Base-by-base conservation (phyloP, 345 rosid species). In the Firmiana major region DNA sequence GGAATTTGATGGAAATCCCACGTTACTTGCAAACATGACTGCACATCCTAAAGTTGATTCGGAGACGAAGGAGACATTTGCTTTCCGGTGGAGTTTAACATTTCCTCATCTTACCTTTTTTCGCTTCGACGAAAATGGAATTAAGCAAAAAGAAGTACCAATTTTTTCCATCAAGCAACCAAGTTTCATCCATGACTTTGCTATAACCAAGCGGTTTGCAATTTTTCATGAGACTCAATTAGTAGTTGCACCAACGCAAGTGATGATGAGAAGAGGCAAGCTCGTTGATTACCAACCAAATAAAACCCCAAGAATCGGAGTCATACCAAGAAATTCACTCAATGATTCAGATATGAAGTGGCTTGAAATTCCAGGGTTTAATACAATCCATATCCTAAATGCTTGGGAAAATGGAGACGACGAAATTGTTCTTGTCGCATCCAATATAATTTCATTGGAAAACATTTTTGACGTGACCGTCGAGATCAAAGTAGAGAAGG, bases 221-320 rank as follows among this genome's bases (percentile, higher is more conserved):
- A 46, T 80, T 21, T 80, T 76, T 46, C 28, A 31, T 10, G 77
- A 76, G 17, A 80, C 80, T 8, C 75, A 76, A 9, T 46, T 76
- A 31, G 70, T 28, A 3, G 3, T 31, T 31, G 34, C 34, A 31
- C 59, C 79, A 22, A 5, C 1, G 11, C 63, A 76, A 28, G 17
- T 55, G 68, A 17, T 72, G 19, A 45, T 70, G 6, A 77, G 74
- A 63, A 70, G 60, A 54, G 81, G 84, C 60, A 69, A 48, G 59
- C 79, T 72, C 1, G 11, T 64, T 45, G 45, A 69, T 60, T 73
- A 21, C 42, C 43, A 75, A 12, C 74, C 68, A 0, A 28, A n/a
- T 1, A 78, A 69, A 57, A 81, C 69, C 3, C 79, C 79, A 15
- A 82, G 79, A 75, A 75, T 82, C n/a, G 84, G 84, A 51, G 6